Base-by-base conservation (phyloP, 257 asterid species). In the Linderniella brevidens region DNA sequence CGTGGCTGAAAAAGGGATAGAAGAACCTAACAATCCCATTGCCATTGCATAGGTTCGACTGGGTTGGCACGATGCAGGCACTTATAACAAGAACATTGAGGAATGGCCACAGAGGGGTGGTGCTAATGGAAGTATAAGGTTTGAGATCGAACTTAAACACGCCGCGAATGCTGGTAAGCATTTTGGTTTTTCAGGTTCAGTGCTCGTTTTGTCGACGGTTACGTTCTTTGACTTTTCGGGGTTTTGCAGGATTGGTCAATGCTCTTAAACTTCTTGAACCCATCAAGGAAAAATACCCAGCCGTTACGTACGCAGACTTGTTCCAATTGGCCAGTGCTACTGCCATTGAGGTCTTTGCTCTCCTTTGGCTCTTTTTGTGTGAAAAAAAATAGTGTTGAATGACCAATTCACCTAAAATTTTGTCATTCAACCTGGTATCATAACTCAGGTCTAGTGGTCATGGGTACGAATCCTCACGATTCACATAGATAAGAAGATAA, bases 61-160 rank as follows among this genome's bases (percentile, higher is more conserved):
- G 57, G 99, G 96, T 35, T 90, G 99, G 99, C 99, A 90, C 68
- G 99, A 90, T 73, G 82, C 99, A 20, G 96, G 99, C 65, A 90
- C 99, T 19, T 85, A 81, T 56, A 79, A 90, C 71, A 79, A 81
- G 72, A 74, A 73, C 55, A 81, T 90, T 58, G 76, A 64, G 65
- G 99, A 90, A 49, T 90, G 93, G 93, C 99, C 96, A 46, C 67
- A 56, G 57, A 65, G 94, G 59, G 99, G 99, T 54, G 99, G 99
- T 58, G 94, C 94, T 52, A 90, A 90, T 66, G 99, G 88, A 63
- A 90, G 99, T 64, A 65, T 90, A 62, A 85, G 96, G 73, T 90
- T 79, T 67, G 96, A 90, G 29, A 48, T 73, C 62, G 99, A 90
- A 65, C 67, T 90, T 53, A 85, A 81, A 60, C 96, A 90, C 66